Base-by-base conservation (phyloP, 306 rosid genomes). In the Dicorynia guianensis region DNA sequence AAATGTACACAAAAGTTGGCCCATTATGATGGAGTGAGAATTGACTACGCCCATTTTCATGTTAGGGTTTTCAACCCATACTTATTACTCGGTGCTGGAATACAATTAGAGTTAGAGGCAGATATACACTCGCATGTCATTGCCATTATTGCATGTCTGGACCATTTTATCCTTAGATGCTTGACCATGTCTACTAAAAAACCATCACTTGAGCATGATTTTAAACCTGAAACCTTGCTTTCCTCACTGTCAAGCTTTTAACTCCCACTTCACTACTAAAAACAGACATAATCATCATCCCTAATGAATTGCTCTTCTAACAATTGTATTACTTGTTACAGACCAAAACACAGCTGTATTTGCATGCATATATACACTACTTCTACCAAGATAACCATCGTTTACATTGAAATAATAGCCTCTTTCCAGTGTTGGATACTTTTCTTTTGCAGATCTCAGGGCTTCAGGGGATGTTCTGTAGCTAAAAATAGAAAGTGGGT, bases 31-130 rank as follows among this genome's bases (percentile, higher is more conserved):
- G 40, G 71, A 84, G 77, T 70, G 44, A 73, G 70, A 67, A 60
- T 85, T 89, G 95, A 89, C 89, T 87, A 83, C 8, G 53, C 2
- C 91, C 90, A 89, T 82, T 69, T 53, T 11, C 64, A 52, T 25
- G 19, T 72, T 77, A 66, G 46, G 10, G 12, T 86, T 83, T 63
- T 83, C 75, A 49, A 61, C 2, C 71, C 76, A 76, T 61, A 82
- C 81, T 80, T 54, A 77, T 74, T 81, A 60, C 82, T 64, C 17
- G 13, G 18, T 10, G 44, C 42, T 33, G 20, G 17, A 60, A 52
- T 55, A 50, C 30, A 25, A 67, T 19, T 20, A 33, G 46, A 61
- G 35, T 53, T 18, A 53, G 36, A 30, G 30, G 30, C 78, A 52
- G 10, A 15, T 33, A 30, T 33, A 10, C 47, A 54, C 18, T 25